These are phyloP conservation scores for Dioscorea alata DNA, from an alignment of 106 monocot genomes.

Conservation along the genomic window DNA sequence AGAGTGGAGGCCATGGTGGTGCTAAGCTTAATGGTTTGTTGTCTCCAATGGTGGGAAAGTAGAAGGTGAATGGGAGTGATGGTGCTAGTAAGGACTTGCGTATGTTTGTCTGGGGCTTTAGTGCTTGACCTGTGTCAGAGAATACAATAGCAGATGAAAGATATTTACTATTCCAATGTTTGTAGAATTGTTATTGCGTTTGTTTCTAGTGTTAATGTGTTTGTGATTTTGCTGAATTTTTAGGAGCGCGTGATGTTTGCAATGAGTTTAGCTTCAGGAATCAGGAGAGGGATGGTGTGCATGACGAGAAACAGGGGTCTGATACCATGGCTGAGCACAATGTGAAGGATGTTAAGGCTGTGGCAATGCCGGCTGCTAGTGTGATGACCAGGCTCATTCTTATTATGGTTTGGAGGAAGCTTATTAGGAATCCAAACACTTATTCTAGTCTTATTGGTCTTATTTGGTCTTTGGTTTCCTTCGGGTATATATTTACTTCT, in stretches of 20 bases:
- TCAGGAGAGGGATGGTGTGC: slow-evolving; percentile 8
- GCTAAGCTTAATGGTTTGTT: background rate
- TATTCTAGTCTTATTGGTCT: slow-evolving; percentile 51
- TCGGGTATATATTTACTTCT: slow-evolving; percentile 22
- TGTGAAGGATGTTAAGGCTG: slow-evolving; percentile 7
- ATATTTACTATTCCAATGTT: too few species aligned
- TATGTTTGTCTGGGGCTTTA: slow-evolving; percentile 42
- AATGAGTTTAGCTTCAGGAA: slow-evolving; percentile 42
- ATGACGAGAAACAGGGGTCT: slow-evolving; percentile 18
- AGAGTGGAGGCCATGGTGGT: background rate
- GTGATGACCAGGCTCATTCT: slow-evolving; percentile 61
- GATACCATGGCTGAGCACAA: slow-evolving; percentile 21
- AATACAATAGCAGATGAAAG: background rate
- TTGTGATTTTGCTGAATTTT: too few species aligned
- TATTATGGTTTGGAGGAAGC: slow-evolving; percentile 67
- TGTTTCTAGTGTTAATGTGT: too few species aligned
- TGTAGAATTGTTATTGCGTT: too few species aligned
- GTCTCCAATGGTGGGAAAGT: slow-evolving; percentile 7
- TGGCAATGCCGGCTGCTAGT: slow-evolving; percentile 35
- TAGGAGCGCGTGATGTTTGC: slow-evolving; percentile 4
- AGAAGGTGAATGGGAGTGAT: slow-evolving; percentile 1
- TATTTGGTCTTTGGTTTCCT: slow-evolving; percentile 46
- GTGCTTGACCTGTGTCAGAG: slow-evolving; percentile 34
- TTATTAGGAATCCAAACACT: slow-evolving; percentile 53
- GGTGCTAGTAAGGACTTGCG: slow-evolving; percentile 22